These are phyloP conservation scores for Copromyces sp. DNA, from an alignment of 495 filamentous ascomycete genomes.

Conservation along the genomic window DNA sequence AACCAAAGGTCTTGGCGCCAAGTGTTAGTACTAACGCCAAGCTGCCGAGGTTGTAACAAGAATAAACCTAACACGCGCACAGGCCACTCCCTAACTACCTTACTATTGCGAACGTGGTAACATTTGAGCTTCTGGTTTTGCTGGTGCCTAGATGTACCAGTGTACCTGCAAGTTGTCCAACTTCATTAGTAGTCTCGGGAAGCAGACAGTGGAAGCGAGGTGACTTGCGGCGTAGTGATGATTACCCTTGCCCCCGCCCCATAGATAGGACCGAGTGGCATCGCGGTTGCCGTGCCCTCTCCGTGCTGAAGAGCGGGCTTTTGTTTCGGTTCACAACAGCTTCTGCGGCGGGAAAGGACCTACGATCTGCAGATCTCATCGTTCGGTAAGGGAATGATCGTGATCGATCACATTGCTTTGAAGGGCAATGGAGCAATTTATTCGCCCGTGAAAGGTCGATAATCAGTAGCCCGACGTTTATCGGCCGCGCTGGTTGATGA, in stretches of 20 bases:
- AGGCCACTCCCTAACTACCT: too few species aligned
- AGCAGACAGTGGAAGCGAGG: background rate
- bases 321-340: background rate
- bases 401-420: too few species aligned
- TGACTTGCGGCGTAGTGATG: background rate
- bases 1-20: too few species aligned
- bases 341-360: background rate
- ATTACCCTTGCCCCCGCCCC: background rate
- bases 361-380: background rate
- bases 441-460: conserved; percentile 55
- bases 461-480: conserved; percentile 67
- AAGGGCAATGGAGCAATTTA: conserved; percentile 56
- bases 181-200: background rate
- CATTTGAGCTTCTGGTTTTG: background rate
- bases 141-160: background rate
- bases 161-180: background rate
- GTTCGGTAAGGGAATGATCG: too few species aligned
- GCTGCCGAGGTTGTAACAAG: too few species aligned
- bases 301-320: background rate
- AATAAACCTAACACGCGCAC: too few species aligned
- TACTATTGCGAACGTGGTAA: background rate
- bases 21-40: too few species aligned
- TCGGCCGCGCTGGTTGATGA: conserved; percentile 70
- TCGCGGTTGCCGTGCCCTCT: background rate
- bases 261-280: background rate